These are phyloP conservation scores for Tetrahymena borealis DNA, from an alignment of 73 alveolate species.

Conservation along the genomic window DNA sequence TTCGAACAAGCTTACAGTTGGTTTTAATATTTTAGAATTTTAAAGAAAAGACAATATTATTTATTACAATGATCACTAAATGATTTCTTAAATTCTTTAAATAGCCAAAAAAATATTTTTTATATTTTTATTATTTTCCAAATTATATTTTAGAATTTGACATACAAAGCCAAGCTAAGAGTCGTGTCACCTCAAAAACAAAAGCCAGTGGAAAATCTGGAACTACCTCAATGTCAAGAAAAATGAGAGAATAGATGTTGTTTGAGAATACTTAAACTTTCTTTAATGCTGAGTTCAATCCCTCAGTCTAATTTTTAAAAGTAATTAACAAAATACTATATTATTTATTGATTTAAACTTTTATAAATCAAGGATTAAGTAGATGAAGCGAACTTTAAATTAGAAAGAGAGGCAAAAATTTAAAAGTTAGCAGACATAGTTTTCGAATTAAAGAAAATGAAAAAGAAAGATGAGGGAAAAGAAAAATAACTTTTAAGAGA, in stretches of 20 bases:
- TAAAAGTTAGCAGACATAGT: constrained; percentile 13
- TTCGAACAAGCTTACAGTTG: too few species aligned
- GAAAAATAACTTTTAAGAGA: constrained; percentile 29
- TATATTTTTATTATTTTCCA: too few species aligned
- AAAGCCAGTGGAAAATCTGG: background rate
- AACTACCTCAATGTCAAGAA: background rate
- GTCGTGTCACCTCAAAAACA: background rate
- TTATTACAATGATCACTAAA: too few species aligned
- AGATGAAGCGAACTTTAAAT: background rate
- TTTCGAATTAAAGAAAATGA: background rate
- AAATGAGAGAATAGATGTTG: background rate
- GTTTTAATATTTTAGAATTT: too few species aligned
- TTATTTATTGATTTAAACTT: background rate
- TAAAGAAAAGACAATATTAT: too few species aligned
- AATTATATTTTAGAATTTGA: background rate
- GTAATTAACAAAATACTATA: background rate
- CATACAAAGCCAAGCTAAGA: background rate
- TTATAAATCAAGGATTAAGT: background rate
- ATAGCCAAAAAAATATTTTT: too few species aligned
- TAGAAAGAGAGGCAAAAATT: constrained; percentile 7
- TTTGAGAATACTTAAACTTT: background rate
- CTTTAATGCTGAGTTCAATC: background rate
- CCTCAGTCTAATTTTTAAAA: background rate
- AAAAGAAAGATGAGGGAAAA: constrained; percentile 31
- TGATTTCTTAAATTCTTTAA: too few species aligned